Conservation (phyloP, 768 basidiomycete species). For the Mycena amicta region DNA sequence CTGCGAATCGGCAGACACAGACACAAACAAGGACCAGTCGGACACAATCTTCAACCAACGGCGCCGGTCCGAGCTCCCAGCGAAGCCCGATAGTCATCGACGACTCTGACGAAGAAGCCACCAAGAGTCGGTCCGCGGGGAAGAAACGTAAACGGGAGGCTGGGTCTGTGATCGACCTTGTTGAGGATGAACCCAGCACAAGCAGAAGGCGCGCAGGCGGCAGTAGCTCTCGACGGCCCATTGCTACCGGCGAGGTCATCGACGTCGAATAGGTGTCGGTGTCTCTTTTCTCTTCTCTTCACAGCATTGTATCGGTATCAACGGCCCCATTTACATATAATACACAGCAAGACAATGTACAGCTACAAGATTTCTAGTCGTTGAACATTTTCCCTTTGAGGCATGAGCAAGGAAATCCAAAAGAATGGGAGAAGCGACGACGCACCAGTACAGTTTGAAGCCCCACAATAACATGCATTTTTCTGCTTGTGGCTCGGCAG, state of each 20-base stretch:
- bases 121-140: conserved; percentile 19
- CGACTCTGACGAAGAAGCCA: conserved; percentile 34
- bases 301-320: too few relatives aligned
- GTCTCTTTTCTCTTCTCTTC: not conserved
- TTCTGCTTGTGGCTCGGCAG: not conserved
- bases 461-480: not conserved
- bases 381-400: conserved; percentile 1
- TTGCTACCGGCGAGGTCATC: not conserved
- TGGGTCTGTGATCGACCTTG: conserved; percentile 30
- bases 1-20: conserved; percentile 28
- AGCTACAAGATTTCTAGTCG: not conserved
- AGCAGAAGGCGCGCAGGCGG: not conserved
- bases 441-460: not conserved
- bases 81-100: conserved; percentile 31
- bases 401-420: conserved; percentile 22
- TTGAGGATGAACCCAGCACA: conserved; percentile 27
- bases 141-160: conserved; percentile 40
- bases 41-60: conserved; percentile 21
- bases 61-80: conserved; percentile 15
- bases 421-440: not conserved
- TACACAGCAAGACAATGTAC: not conserved
- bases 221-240: not conserved
- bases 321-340: too few relatives aligned
- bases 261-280: not conserved
- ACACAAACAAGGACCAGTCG: conserved; percentile 40